phyloP scores from a whole-genome alignment of 768 basidiomycete species.

The Ramaria sp. region DNA sequence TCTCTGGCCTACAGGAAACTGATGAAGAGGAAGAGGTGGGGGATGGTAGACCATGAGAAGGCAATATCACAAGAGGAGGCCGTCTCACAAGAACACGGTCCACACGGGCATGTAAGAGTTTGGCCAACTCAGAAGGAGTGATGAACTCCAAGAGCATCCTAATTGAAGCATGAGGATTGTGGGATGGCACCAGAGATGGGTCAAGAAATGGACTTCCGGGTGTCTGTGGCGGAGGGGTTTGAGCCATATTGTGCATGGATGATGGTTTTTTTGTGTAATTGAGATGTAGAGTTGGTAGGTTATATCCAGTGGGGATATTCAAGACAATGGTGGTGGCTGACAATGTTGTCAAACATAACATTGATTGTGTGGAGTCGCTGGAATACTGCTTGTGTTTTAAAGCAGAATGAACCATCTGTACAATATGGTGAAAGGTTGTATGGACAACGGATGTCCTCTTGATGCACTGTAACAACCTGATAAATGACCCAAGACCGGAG shows the following conservation, averaged over 20 bases:
- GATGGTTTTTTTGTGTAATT: neutral
- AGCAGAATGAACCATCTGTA: slow-evolving; percentile 5
- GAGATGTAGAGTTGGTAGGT: neutral
- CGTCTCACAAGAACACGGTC: neutral
- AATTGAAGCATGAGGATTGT: neutral
- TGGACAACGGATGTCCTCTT: too few relatives aligned
- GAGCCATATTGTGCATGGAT: neutral
- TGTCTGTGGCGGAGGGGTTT: neutral
- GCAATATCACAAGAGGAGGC: neutral
- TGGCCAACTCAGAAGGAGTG: slow-evolving; percentile 3
- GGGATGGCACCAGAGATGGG: neutral
- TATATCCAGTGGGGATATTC: neutral
- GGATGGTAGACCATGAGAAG: slow-evolving; percentile 1
- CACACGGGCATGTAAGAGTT: slow-evolving; percentile 2
- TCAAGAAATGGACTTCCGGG: too few relatives aligned
- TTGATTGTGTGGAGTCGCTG: neutral
- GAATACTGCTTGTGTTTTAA: neutral
- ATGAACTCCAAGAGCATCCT: slow-evolving; percentile 1
- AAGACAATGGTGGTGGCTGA: too few relatives aligned
- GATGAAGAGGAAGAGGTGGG: slow-evolving; percentile 5
- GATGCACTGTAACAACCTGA: too few relatives aligned
- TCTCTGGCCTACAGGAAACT: neutral
- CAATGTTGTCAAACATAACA: neutral
- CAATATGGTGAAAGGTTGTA: too few relatives aligned
- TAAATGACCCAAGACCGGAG: too few relatives aligned